These are phyloP conservation scores for Theileria sp. DNA, from an alignment of 169 alveolate species.

Conservation along the genomic window DNA sequence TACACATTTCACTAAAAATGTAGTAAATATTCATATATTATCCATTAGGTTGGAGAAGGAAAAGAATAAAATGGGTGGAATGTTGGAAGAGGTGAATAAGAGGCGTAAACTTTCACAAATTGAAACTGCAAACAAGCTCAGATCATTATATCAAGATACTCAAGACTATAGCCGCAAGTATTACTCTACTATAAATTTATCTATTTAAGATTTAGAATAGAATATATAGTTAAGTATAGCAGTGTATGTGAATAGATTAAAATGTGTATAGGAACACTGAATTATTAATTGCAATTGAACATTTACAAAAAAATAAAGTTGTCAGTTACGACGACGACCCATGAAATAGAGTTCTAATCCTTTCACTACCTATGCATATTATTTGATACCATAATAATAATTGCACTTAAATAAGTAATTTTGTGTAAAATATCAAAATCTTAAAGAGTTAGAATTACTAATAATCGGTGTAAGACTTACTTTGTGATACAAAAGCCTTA, in stretches of 20 bases:
- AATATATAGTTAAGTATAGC: background rate
- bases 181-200: background rate
- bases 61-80: constrained; percentile 21
- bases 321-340: constrained; percentile 9
- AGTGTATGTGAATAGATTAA: background rate
- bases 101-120: constrained; percentile 39
- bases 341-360: constrained; percentile 10
- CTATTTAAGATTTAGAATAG: background rate
- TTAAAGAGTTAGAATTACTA: background rate
- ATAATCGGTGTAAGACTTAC: background rate
- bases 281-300: constrained; percentile 50
- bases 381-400: background rate
- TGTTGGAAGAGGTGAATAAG: constrained; percentile 48
- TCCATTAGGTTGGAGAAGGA: constrained; percentile 17
- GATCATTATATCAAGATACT: constrained; percentile 28
- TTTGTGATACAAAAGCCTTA: background rate
- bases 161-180: constrained; percentile 29
- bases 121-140: constrained; percentile 33
- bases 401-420: background rate
- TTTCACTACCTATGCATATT: constrained; percentile 1
- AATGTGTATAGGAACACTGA: constrained; percentile 23
- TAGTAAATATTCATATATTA: background rate
- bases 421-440: background rate
- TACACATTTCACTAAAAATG: background rate
- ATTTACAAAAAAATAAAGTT: constrained; percentile 27